Base-by-base conservation (phyloP, 1,139 yeast genomes). In the Zygosaccharomyces sapae region DNA sequence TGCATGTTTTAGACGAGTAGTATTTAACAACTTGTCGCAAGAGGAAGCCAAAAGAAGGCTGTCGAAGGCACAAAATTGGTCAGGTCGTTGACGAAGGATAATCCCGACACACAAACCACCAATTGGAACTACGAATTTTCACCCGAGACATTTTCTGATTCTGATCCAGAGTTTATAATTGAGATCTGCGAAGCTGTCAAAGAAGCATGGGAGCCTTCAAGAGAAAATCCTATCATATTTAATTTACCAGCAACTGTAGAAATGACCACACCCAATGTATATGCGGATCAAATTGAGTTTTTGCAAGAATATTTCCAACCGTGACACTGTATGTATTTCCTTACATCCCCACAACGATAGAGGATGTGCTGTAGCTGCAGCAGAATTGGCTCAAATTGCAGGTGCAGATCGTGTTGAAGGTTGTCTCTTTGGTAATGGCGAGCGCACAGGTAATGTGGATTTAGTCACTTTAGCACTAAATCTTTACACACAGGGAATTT, bases 321-420 rank as follows among this genome's bases (percentile, higher is more conserved):
- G 97, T 61, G 95, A 88, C 57, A 86, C 81, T 59, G 81, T 90
- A 37, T 82, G 94, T 63, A 81, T 92, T 49, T 90, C 97, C 27
- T 79, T 92, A 42, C 98, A 92, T 68, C 87, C 95, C 44, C 98
- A 92, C 71, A 92, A 92, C 61, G 97, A 92, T 69, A 81, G 97
- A 68, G 97, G 97, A 30, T 89, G 97, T 70, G 97, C 95, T 50
- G 97, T 92, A 40, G 97, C 97, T 16, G 97, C 97, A 19, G 84
- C 97, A 10, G 98, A 92, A 71, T 77, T 92, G 52, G 97, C 95
- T 50, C 78, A 86, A 54, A 69, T 92, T 70, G 98, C 96, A 3
- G 97, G 98, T 57, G 97, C 96, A 40, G 96, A 92, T 70, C 81
- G 98, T 71, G 94, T 92, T 35, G 98, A 92, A 71, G 97, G 98